Evolutionary conservation across 257 asterid genomes (phyloP).

Genomic region (Avicennia marina): DNA sequence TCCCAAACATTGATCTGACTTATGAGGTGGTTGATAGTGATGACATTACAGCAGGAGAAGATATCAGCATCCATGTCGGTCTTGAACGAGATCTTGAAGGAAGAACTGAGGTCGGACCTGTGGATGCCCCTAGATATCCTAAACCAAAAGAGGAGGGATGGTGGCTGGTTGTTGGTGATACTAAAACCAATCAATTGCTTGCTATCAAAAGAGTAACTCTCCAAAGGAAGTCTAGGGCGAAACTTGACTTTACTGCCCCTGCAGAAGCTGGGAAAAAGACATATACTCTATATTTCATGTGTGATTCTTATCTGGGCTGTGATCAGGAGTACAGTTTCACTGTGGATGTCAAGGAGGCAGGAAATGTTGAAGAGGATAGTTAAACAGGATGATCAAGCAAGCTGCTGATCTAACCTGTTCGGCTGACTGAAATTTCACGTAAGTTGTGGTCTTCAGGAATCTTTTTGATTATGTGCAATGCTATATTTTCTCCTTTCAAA

Average conservation of each 20-base stretch:
- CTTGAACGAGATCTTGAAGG: slow-evolving; percentile 54
- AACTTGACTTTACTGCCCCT: slow-evolving; percentile 54
- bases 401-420: background rate
- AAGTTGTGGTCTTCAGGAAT: slow-evolving; percentile 1
- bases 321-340: slow-evolving; percentile 54
- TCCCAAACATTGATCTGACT: slow-evolving; percentile 48
- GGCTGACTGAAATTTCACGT: slow-evolving; percentile 6
- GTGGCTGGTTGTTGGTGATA: slow-evolving; percentile 65
- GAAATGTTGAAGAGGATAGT: slow-evolving; percentile 23
- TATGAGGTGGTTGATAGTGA: slow-evolving; percentile 36
- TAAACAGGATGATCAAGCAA: background rate
- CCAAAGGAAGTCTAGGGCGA: slow-evolving; percentile 50
- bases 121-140: slow-evolving; percentile 56
- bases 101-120: slow-evolving; percentile 48
- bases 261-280: slow-evolving; percentile 42
- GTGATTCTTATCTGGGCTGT: slow-evolving; percentile 62
- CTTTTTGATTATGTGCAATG: background rate
- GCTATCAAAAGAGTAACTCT: slow-evolving; percentile 55
- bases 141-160: slow-evolving; percentile 56
- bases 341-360: slow-evolving; percentile 40
- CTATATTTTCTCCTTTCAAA: background rate
- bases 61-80: slow-evolving; percentile 32
- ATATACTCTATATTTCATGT: slow-evolving; percentile 49
- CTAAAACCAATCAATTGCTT: slow-evolving; percentile 47
- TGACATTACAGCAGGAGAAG: slow-evolving; percentile 34